Evolutionary conservation across 1,284 basidiomycete genomes (phyloP), one percentile per base, ranked within the genome.

Genomic region (Trichosporon asahii): DNA sequence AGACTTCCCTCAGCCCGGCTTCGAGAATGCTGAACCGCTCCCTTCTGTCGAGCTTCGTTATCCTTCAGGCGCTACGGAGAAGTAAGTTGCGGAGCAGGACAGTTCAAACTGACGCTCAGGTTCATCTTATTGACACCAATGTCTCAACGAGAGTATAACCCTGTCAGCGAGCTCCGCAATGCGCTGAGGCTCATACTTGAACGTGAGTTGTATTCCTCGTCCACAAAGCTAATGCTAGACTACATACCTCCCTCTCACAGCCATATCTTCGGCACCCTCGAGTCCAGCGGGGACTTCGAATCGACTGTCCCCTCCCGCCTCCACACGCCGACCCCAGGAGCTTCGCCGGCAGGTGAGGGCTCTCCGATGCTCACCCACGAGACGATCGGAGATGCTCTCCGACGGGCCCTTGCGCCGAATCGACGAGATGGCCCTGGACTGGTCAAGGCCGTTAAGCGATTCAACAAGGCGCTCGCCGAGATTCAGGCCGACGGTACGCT

Each of bases 391-490:
- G 85, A 86, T 66, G 79, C 83, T 14, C 76, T 88, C 46, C 83
- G 86, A n/a, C 85, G 85, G 68, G 84, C 86, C 6, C 79, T 85
- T 15, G 80, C 81, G 0, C 75, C 77, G 11, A 85, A 86, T 69
- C 80, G 86, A 29, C 76, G 84, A 18, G 83, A 87, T 68, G 86
- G 87, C 1, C 84, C 85, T 0, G 80, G 83, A 0, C 85, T 88
- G 71, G 64, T 86, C 46, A 75, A 78, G 11, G 85, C 85, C 1
- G 74, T 88, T 37, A 76, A 82, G 12, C 79, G 85, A n/a, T 87
- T 85, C 79, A 88, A 88, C 74, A 23, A 66, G 0, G 82, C 81
- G 3, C 78, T 88, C 64, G 70, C 70, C n/a, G 72, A 76, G 9
- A 76, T 87, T 3, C 84, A 84, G 49, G 65, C 72, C 1, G 68